Evolutionary conservation across 2,329 filamentous ascomycete species (phyloP).

Genomic region (Blastomyces percursus): DNA sequence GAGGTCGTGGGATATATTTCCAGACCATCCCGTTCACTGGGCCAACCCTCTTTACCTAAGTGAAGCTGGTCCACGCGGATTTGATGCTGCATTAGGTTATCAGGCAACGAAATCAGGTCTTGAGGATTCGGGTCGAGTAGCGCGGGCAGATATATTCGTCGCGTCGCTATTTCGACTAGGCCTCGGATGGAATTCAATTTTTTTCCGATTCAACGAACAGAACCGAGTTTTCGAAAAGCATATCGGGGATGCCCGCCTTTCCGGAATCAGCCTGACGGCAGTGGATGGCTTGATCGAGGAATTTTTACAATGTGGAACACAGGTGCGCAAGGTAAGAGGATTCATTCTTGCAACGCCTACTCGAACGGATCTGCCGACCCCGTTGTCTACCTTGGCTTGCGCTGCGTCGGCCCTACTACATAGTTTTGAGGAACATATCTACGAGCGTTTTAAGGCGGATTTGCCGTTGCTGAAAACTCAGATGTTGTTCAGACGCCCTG

Average conservation of each 20-base stretch:
- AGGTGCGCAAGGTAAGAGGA: constrained; percentile 27
- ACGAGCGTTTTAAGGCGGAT: constrained; percentile 17
- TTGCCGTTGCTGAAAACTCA: constrained; percentile 29
- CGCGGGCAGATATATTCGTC: constrained; percentile 30
- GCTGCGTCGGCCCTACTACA: constrained; percentile 26
- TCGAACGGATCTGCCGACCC: constrained; percentile 21
- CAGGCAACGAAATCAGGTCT: constrained; percentile 16
- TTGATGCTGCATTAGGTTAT: constrained; percentile 29
- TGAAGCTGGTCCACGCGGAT: constrained; percentile 32
- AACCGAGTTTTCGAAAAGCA: constrained; percentile 29
- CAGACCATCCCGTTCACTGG: constrained; percentile 23
- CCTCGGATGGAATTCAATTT: constrained; percentile 35
- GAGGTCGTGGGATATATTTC: constrained; percentile 35
- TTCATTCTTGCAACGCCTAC: constrained; percentile 25
- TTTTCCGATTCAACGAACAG: constrained; percentile 33
- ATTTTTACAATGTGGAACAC: constrained; percentile 27
- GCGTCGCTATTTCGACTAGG: constrained; percentile 32
- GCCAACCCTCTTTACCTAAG: constrained; percentile 33
- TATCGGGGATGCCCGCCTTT: constrained; percentile 37
- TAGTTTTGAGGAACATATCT: constrained; percentile 28
- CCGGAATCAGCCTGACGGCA: constrained; percentile 40
- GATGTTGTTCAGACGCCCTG: constrained; percentile 30
- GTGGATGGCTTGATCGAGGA: constrained; percentile 26
- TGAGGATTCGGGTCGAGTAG: constrained; percentile 22
- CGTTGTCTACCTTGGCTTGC: constrained; percentile 28